A percentile compares a stretch with the other conserved stretches of the same genome.
Evolutionary conservation across 305 asterid species (phyloP).

Genomic region (Fraxinus xanthoxyloides): DNA sequence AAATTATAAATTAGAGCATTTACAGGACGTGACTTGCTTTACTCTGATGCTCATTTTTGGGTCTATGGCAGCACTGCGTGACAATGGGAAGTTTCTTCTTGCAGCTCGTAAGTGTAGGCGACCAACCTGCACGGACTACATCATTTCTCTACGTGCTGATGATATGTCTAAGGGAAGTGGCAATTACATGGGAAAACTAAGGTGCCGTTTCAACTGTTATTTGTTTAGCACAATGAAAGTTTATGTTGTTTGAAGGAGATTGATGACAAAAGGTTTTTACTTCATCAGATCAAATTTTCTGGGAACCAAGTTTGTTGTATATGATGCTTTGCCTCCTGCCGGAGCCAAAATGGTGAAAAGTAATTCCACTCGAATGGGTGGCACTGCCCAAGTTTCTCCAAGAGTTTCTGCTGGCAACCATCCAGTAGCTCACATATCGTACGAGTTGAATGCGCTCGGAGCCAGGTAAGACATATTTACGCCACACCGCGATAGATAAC

Average conservation of each 20-base stretch:
- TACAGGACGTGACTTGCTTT: neutral
- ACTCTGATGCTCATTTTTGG: slow-evolving; percentile 13
- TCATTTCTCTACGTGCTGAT: slow-evolving; percentile 64
- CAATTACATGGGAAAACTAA: slow-evolving; percentile 71
- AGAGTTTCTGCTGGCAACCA: slow-evolving; percentile 62
- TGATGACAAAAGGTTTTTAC: slow-evolving; percentile 8
- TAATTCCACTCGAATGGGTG: slow-evolving; percentile 50
- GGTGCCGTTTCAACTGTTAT: slow-evolving; percentile 38
- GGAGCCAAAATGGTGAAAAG: slow-evolving; percentile 59
- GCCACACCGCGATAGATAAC: neutral
- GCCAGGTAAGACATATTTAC: slow-evolving; percentile 52
- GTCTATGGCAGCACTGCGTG: slow-evolving; percentile 68
- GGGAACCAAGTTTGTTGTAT: slow-evolving; percentile 78
- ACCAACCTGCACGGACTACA: slow-evolving; percentile 81
- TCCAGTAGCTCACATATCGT: slow-evolving; percentile 79
- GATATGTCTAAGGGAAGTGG: slow-evolving; percentile 62
- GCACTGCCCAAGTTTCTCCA: slow-evolving; percentile 52
- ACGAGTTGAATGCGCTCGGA: slow-evolving; percentile 80
- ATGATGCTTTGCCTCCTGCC: slow-evolving; percentile 63
- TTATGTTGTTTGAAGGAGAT: neutral
- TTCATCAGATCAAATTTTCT: slow-evolving; percentile 74
- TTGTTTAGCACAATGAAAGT: neutral
- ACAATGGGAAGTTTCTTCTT: slow-evolving; percentile 90
- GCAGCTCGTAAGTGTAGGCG: slow-evolving; percentile 83
- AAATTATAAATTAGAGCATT: neutral